Percentiles rank a stretch among this genome's conserved stretches.
Evolutionary conservation across 495 filamentous ascomycete genomes (phyloP).

Genomic region (Penicillium samsonianum): DNA sequence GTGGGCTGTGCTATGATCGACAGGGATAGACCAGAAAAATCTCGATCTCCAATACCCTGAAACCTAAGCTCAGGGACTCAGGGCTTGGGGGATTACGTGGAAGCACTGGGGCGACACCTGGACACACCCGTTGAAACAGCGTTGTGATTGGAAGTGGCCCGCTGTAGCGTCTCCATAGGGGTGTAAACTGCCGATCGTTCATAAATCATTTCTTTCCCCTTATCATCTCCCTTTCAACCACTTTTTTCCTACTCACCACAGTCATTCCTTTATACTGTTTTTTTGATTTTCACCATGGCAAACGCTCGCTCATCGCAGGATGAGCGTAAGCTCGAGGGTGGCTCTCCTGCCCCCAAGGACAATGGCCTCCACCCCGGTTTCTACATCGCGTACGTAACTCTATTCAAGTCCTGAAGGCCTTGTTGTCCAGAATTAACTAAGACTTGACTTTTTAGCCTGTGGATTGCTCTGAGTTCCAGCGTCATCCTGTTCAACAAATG

Average conservation of each 20-base stretch:
- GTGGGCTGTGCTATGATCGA: conserved; percentile 14
- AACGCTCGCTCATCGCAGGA: conserved; percentile 36
- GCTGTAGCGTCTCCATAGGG: conserved; percentile 2
- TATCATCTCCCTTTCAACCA: conserved; percentile 17
- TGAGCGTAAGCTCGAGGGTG: conserved; percentile 39
- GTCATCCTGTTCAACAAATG: conserved; percentile 98
- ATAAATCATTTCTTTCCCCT: conserved; percentile 23
- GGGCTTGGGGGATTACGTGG: conserved; percentile 9
- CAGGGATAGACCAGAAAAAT: conserved; percentile 9
- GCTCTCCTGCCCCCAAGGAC: conserved; percentile 24
- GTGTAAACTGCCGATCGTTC: conserved; percentile 18
- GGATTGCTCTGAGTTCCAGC: conserved; percentile 85
- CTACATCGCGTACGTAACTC: conserved; percentile 73
- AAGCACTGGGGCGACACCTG: conserved; percentile 7
- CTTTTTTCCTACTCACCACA: conserved; percentile 30
- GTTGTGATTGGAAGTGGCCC: conserved; percentile 12
- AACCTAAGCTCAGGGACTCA: background rate
- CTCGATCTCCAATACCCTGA: conserved; percentile 3
- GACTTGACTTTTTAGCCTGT: conserved; percentile 55
- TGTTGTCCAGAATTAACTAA: conserved; percentile 5
- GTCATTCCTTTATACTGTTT: conserved; percentile 35
- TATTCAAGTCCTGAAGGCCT: background rate
- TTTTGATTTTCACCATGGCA: conserved; percentile 28
- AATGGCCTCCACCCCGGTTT: conserved; percentile 68
- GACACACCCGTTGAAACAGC: conserved; percentile 5